These are phyloP conservation scores for Lecanosticta acicola DNA, from an alignment of 2,329 filamentous ascomycete species.

Conservation along the genomic window DNA sequence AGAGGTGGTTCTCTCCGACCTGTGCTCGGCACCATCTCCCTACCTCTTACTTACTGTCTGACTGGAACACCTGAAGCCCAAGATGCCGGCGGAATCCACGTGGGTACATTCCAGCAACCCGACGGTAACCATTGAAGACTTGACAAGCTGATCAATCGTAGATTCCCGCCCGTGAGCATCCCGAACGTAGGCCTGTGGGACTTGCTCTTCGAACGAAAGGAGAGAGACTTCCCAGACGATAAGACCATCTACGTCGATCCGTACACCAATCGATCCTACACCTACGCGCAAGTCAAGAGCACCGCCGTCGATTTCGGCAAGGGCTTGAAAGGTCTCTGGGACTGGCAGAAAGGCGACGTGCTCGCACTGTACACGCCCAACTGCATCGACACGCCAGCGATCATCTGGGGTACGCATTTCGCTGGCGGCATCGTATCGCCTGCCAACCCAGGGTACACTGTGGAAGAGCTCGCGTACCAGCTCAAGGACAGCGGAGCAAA, in stretches of 20 bases:
- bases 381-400: slow-evolving; percentile 70
- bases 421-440: slow-evolving; percentile 76
- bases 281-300: slow-evolving; percentile 59
- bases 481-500: slow-evolving; percentile 71
- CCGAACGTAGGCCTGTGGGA: slow-evolving; percentile 73
- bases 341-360: slow-evolving; percentile 78
- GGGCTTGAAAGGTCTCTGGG: slow-evolving; percentile 66
- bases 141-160: not conserved
- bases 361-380: slow-evolving; percentile 80
- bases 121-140: not conserved
- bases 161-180: slow-evolving; percentile 59
- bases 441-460: slow-evolving; percentile 81
- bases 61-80: not conserved
- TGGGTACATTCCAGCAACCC: not conserved
- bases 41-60: not conserved
- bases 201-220: slow-evolving; percentile 66
- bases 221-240: slow-evolving; percentile 62
- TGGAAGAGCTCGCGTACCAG: slow-evolving; percentile 76
- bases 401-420: slow-evolving; percentile 76
- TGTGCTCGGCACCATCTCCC: too few species aligned
- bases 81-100: slow-evolving; percentile 18
- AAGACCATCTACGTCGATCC: slow-evolving; percentile 76
- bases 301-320: slow-evolving; percentile 70
- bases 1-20: too few species aligned
- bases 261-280: slow-evolving; percentile 64